phyloP scores from a whole-genome alignment of 495 filamentous ascomycete species.

The Choiromyces venosus region DNA sequence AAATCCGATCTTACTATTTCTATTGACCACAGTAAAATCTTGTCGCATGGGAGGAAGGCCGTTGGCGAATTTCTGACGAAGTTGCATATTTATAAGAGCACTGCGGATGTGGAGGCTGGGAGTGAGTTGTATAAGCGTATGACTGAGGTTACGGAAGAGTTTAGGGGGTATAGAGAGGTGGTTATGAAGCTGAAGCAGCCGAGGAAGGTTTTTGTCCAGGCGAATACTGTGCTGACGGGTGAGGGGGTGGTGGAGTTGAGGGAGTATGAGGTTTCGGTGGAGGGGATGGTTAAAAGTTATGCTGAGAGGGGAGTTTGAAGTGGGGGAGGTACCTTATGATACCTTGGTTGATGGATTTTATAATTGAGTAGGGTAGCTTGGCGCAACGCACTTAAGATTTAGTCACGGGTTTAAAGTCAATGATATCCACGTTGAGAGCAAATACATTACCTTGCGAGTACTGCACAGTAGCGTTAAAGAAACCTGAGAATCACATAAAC shows the following conservation, averaged over 20 bases:
- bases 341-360: background rate
- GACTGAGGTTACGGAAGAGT: conserved; percentile 70
- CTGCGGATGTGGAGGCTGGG: conserved; percentile 72
- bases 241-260: conserved; percentile 70
- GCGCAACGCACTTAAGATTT: background rate
- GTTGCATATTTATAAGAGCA: conserved; percentile 86
- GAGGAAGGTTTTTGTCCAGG: conserved; percentile 92
- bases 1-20: conserved; percentile 73
- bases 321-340: background rate
- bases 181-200: conserved; percentile 84
- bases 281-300: conserved; percentile 88
- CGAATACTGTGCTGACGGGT: conserved; percentile 67
- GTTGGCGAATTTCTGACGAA: conserved; percentile 88
- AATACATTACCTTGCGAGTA: too few species aligned
- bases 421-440: too few species aligned
- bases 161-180: conserved; percentile 65
- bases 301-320: conserved; percentile 63
- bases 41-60: conserved; percentile 61
- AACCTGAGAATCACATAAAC: too few species aligned
- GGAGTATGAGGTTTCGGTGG: conserved; percentile 80
- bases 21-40: conserved; percentile 77
- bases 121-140: conserved; percentile 73
- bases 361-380: background rate
- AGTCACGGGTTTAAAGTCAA: background rate
- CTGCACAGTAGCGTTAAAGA: too few species aligned